Conservation (phyloP, 1,139 yeast species). For the Yamadazyma kanchanaburiensis region DNA sequence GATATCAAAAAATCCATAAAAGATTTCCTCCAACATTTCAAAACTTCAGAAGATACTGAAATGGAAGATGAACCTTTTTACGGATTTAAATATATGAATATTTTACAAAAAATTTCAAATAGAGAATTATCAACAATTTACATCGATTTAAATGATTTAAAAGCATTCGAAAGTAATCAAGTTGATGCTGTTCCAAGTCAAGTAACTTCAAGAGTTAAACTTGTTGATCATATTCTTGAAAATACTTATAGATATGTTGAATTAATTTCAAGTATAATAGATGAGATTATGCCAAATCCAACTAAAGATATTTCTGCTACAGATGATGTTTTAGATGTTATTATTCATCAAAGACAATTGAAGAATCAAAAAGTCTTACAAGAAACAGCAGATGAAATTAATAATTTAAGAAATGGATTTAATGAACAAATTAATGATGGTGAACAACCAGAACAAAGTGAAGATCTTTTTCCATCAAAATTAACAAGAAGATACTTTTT, state of each 20-base stretch:
- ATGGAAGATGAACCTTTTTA: slow-evolving; percentile 8
- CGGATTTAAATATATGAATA: slow-evolving; percentile 72
- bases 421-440: slow-evolving; percentile 17
- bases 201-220: slow-evolving; percentile 23
- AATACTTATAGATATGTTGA: slow-evolving; percentile 82
- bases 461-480: slow-evolving; percentile 72
- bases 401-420: slow-evolving; percentile 37
- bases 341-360: slow-evolving; percentile 82
- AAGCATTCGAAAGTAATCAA: slow-evolving; percentile 55
- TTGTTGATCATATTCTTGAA: slow-evolving; percentile 58
- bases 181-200: slow-evolving; percentile 14
- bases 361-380: slow-evolving; percentile 73
- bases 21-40: slow-evolving; percentile 62
- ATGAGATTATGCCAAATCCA: slow-evolving; percentile 80
- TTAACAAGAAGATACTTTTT: slow-evolving; percentile 83
- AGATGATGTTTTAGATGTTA: slow-evolving; percentile 92
- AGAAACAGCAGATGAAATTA: slow-evolving; percentile 57
- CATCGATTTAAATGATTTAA: slow-evolving; percentile 83
- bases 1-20: slow-evolving; percentile 49
- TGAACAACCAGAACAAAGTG: slow-evolving; percentile 16
- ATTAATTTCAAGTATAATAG: slow-evolving; percentile 67
- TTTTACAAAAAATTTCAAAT: slow-evolving; percentile 81
- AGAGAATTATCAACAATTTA: slow-evolving; percentile 67
- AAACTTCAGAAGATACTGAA: slow-evolving; percentile 26
- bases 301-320: slow-evolving; percentile 72